Base-by-base conservation (phyloP, 2,329 filamentous ascomycete genomes). In the Aspergillus oerlinghausenensis region DNA sequence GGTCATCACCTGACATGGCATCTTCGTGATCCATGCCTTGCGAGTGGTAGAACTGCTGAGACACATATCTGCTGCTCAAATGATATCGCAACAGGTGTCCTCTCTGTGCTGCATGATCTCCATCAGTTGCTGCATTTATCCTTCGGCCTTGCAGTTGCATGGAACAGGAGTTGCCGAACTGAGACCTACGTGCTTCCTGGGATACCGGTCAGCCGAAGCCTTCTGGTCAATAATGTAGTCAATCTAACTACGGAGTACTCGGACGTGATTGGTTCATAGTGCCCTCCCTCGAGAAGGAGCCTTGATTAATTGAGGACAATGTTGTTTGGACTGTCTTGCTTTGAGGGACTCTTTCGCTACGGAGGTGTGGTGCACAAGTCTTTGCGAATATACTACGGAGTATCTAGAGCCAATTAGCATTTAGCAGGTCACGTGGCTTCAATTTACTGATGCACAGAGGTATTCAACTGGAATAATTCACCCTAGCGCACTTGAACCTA, bases 21-120 rank as follows among this genome's bases (percentile, higher is more conserved):
- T 25, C 23, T 26, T 35, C 14, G 14, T 38, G 32, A 38, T 38
- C 21, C 19, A 47, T 47, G 19, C 21, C 21, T 23, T 47, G 43
- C 10, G 10, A 51, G 49, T n/a, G 49, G 19, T 53, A 14, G 51
- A 52, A 26, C n/a, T 23, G 9, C 40, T 32, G 25, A 48, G 14
- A 11, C 7, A 8, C 17, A 40, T 26, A 35, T 19, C 38, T 45
- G 19, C 25, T 52, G 51, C 55, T 55, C 60, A 50, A 60, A 60
- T 61, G 49, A 52, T 32, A 58, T 53, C 38, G 8, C 17, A 45
- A 43, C 60, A 63, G 59, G 58, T 61, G 60, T 55, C 56, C 49
- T 56, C 28, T 19, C 43, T 50, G 17, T 50, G 51, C 59, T 58
- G 57, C 55, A 49, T 43, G 23, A 29, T 52, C 53, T 56, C 54